Conservation (phyloP, 2,329 filamentous ascomycete genomes). For the Stylonectria norvegica region DNA sequence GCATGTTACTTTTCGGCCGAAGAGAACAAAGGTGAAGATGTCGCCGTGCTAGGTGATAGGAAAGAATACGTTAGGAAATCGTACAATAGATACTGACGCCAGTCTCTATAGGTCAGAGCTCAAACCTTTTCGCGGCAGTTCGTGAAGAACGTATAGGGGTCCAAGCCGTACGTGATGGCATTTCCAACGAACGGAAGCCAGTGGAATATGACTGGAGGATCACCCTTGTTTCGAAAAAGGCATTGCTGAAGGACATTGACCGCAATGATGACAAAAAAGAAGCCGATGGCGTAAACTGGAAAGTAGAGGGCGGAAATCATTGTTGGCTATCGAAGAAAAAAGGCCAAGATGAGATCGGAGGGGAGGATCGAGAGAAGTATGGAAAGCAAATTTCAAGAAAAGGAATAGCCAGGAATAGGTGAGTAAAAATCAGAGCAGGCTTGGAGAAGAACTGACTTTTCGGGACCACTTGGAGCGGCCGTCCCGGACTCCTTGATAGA, state of each 20-base stretch:
- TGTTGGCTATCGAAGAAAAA: not conserved
- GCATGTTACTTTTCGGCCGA: conserved; percentile 49
- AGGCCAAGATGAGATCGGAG: not conserved
- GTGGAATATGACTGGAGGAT: conserved; percentile 56
- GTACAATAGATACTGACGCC: too few species aligned
- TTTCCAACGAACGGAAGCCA: conserved; percentile 64
- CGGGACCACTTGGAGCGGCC: too few species aligned
- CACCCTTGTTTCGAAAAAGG: conserved; percentile 37
- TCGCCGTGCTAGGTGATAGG: conserved; percentile 43
- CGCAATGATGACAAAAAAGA: conserved; percentile 1
- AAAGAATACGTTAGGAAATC: too few species aligned
- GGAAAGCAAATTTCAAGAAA: not conserved
- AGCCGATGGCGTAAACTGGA: conserved; percentile 5
- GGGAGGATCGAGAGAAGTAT: not conserved
- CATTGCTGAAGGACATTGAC: conserved; percentile 19
- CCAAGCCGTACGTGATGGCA: conserved; percentile 68
- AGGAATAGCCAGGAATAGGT: not conserved
- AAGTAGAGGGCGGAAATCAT: conserved; percentile 10
- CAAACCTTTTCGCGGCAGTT: conserved; percentile 61
- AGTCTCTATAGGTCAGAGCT: too few species aligned
- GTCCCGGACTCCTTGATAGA: too few species aligned
- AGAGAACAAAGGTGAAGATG: conserved; percentile 51
- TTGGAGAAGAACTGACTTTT: not conserved
- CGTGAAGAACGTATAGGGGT: conserved; percentile 66
- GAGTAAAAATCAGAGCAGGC: not conserved